These are phyloP conservation scores for Plasmodium gonderi DNA, from an alignment of 169 alveolate genomes.

Conservation along the genomic window DNA sequence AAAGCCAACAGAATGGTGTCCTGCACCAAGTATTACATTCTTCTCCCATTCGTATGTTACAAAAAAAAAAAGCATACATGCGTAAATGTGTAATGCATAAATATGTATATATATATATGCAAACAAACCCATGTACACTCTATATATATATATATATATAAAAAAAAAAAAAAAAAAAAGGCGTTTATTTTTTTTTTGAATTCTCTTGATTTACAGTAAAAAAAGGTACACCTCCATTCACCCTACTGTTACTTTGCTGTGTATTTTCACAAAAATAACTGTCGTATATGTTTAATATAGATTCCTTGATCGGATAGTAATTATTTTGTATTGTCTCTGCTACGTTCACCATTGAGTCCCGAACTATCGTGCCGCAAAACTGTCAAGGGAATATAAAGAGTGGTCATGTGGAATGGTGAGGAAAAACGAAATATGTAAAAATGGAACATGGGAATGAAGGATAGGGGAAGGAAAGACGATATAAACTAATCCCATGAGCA, in stretches of 20 bases:
- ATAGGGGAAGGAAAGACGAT: not conserved
- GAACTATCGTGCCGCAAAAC: conserved; percentile 47
- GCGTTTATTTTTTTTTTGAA: not conserved
- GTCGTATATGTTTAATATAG: conserved; percentile 31
- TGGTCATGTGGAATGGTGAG: not conserved
- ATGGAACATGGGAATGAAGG: not conserved
- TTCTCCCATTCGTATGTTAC: no score
- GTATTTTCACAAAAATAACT: conserved; percentile 41
- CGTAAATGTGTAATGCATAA: not conserved
- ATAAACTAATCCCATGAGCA: not conserved
- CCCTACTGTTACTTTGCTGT: conserved; percentile 24
- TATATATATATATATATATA: not conserved
- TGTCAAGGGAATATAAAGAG: not conserved
- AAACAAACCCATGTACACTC: no score
- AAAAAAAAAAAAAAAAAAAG: no score
- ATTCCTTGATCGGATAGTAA: conserved; percentile 59
- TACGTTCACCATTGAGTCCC: conserved; percentile 52
- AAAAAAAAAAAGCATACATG: not conserved
- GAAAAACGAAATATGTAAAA: not conserved
- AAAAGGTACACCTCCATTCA: conserved; percentile 60
- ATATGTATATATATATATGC: not conserved
- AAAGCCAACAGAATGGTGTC: not conserved
- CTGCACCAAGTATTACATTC: not conserved
- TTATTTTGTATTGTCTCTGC: conserved; percentile 50
- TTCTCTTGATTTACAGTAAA: conserved; percentile 21